Conservation (phyloP, 768 basidiomycete genomes). For the Rhizopogon rudus region DNA sequence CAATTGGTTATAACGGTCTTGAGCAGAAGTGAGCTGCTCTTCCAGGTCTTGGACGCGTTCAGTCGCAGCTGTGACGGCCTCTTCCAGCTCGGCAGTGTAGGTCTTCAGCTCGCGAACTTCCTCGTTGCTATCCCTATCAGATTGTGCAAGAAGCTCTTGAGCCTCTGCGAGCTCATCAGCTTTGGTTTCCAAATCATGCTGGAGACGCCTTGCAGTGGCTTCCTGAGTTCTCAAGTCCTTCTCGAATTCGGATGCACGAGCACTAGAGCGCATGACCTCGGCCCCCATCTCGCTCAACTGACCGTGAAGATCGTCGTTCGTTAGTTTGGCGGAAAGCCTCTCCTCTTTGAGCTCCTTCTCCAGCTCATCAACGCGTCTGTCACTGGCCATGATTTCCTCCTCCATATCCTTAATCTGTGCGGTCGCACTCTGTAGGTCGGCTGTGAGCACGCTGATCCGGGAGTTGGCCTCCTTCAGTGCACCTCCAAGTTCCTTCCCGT, state of each 20-base stretch:
- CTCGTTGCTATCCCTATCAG: conserved; percentile 20
- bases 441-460: conserved; percentile 47
- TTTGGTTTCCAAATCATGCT: conserved; percentile 41
- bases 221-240: conserved; percentile 41
- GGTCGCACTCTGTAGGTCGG: conserved; percentile 57
- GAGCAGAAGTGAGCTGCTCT: conserved; percentile 42
- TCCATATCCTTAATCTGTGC: conserved; percentile 57
- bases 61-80: conserved; percentile 46
- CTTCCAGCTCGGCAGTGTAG: conserved; percentile 57
- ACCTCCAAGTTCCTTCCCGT: conserved; percentile 62
- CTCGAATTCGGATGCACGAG: conserved; percentile 38
- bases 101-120: conserved; percentile 39
- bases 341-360: conserved; percentile 56
- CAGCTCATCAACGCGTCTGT: conserved; percentile 47
- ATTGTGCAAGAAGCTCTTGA: conserved; percentile 19
- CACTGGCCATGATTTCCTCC: conserved; percentile 49
- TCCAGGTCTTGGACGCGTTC: conserved; percentile 56
- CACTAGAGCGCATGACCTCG: conserved; percentile 26
- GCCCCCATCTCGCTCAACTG: conserved; percentile 26
- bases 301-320: conserved; percentile 34
- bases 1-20: conserved; percentile 40
- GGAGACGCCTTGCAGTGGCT: conserved; percentile 19
- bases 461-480: conserved; percentile 65
- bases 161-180: conserved; percentile 18
- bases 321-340: conserved; percentile 34